These are phyloP conservation scores for Effrenium voratum DNA, from an alignment of 73 alveolate genomes.

Conservation along the genomic window DNA sequence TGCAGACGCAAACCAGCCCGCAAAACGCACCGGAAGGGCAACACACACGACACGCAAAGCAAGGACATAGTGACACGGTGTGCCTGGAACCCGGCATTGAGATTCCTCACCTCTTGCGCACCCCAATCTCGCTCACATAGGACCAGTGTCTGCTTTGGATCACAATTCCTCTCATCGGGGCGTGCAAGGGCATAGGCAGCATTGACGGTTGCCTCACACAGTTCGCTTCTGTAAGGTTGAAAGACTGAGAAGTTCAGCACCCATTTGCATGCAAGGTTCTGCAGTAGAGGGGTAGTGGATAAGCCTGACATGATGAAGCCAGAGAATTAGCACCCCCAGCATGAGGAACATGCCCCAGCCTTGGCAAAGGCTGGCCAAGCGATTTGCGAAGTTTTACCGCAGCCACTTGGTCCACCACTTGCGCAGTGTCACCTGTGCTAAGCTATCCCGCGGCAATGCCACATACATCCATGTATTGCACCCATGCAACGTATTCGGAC, in stretches of 20 bases:
- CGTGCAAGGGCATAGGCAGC: slow-evolving; percentile 80
- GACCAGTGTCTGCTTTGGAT: slow-evolving; percentile 39
- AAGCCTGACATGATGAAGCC: neutral
- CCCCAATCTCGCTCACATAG: slow-evolving; percentile 89
- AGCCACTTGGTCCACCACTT: slow-evolving; percentile 74
- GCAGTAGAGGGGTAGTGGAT: slow-evolving; percentile 77
- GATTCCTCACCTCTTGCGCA: slow-evolving; percentile 47
- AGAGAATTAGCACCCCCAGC: neutral
- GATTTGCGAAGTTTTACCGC: slow-evolving; percentile 40
- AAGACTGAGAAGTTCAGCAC: no score
- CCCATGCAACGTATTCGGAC: neutral
- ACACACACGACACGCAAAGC: neutral
- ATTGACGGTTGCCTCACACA: slow-evolving; percentile 41
- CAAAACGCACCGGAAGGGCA: neutral
- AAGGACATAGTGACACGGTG: neutral
- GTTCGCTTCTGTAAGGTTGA: no score
- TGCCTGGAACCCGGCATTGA: slow-evolving; percentile 72
- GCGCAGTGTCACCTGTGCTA: slow-evolving; percentile 19
- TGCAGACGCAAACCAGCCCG: neutral
- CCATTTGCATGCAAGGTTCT: neutral
- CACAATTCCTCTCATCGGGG: slow-evolving; percentile 9
- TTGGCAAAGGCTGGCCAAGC: neutral
- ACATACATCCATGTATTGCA: neutral
- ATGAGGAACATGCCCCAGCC: slow-evolving; percentile 1
- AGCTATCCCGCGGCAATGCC: neutral